Base-by-base conservation (phyloP, 2,329 filamentous ascomycete species). In the Capronia americana region DNA sequence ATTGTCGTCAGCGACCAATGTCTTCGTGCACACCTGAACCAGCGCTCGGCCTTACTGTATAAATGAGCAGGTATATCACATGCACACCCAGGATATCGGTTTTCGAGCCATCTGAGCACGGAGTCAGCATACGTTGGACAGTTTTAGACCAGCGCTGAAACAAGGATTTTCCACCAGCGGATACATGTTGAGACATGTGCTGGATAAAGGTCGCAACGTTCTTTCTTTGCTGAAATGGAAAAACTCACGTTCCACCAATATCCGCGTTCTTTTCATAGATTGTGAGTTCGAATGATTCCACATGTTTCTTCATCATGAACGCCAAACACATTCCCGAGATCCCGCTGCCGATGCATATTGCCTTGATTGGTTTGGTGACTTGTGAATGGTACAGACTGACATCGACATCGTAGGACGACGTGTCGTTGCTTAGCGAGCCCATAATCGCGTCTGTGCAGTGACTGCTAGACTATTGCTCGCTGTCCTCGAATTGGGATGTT, bases 261-360 rank as follows among this genome's bases (percentile, higher is more conserved):
- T 76, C 75, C 7, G 61, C 24, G 53, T 77, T 75, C 50, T 79
- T 77, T 70, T 83, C 81, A 61, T 81, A 83, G 59, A 82, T 79
- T 0, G 76, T 73, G 46, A 79, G 72, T 6, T 77, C 75, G 26
- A 72, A 71, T 34, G 75, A 72, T 11, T 76, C 69, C 63, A 74
- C 73, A 44, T n/a, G 11, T 64, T 65, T 53, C 50, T 58, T 62
- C 56, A 69, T 50, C 38, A 65, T 67, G 53, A 65, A 65, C 23
- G 65, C 65, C 14, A 67, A 24, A 32, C 53, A 59, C 10, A 69
- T 44, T 28, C 67, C 67, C 4, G 65, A 60, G 12, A 58, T 57
- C 2, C 67, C 67, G 41, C 61, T 61, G 14, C 67, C 67, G 30
- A 63, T 58, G 57, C 70, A 20, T 70, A 54, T 14, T 72, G 67